A percentile compares a stretch with the other conserved stretches of the same genome.
Conservation (phyloP, 306 rosid species). For the Fragaria iinumae region DNA sequence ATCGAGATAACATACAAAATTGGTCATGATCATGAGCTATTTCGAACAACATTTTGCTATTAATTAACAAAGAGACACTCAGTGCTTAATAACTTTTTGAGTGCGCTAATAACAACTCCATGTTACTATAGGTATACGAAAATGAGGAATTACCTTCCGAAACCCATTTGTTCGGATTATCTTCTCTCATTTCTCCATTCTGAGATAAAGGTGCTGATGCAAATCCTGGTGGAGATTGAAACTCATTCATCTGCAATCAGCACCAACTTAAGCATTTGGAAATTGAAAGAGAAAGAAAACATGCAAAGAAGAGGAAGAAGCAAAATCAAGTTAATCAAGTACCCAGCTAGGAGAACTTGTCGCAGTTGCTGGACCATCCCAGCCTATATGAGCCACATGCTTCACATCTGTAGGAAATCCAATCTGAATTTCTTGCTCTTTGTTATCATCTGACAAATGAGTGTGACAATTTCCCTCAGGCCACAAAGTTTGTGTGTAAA, state of each 20-base stretch:
- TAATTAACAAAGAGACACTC: not conserved
- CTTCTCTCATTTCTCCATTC: conserved; percentile 25
- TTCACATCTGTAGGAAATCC: conserved; percentile 90
- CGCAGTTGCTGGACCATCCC: conserved; percentile 68
- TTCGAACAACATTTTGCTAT: not conserved
- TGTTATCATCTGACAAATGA: conserved; percentile 57
- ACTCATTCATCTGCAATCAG: conserved; percentile 65
- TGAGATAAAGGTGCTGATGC: conserved; percentile 37
- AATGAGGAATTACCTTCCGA: conserved; percentile 28
- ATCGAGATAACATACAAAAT: not conserved
- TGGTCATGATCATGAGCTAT: not conserved
- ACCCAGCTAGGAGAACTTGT: conserved; percentile 85
- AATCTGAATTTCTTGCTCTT: conserved; percentile 73
- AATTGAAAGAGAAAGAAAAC: not conserved
- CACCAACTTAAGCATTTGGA: not conserved
- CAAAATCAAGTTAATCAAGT: conserved; percentile 11
- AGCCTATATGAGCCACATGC: conserved; percentile 94
- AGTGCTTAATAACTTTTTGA: not conserved
- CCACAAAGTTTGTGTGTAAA: not conserved
- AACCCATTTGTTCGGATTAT: conserved; percentile 18
- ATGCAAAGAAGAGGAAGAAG: not conserved
- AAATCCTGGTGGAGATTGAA: conserved; percentile 30
- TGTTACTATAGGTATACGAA: not conserved
- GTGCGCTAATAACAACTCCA: not conserved
- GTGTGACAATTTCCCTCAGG: not conserved